Evolutionary conservation across 1,139 yeast genomes (phyloP).

Genomic region (Pichia terricola): DNA sequence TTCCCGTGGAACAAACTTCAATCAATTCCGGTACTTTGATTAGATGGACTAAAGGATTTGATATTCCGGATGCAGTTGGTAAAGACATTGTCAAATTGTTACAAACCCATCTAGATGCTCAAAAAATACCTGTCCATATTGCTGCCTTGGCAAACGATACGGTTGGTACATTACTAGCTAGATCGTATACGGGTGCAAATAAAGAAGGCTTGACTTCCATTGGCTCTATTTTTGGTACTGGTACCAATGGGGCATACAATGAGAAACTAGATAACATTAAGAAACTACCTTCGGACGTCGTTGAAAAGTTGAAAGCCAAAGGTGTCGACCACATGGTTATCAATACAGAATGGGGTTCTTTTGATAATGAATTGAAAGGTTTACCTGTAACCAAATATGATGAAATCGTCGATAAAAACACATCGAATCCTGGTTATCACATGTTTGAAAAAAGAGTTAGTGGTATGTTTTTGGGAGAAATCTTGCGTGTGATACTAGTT

Average conservation of each 20-base stretch:
- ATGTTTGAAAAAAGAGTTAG: conserved; percentile 88
- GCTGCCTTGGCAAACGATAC: conserved; percentile 93
- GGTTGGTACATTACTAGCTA: conserved; percentile 81
- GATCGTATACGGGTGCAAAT: conserved; percentile 69
- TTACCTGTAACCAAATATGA: conserved; percentile 76
- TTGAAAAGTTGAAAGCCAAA: conserved; percentile 32
- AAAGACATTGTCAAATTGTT: conserved; percentile 67
- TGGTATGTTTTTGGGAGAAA: conserved; percentile 92
- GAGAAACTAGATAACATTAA: conserved; percentile 64
- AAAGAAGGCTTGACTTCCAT: conserved; percentile 60
- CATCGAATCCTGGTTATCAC: conserved; percentile 82
- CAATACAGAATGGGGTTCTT: conserved; percentile 97
- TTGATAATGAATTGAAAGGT: conserved; percentile 65
- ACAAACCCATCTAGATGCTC: conserved; percentile 56
- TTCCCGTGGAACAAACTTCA: conserved; percentile 82
- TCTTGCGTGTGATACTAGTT: conserved; percentile 60
- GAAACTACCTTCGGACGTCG: conserved; percentile 43
- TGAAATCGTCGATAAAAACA: conserved; percentile 48
- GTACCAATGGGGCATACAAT: conserved; percentile 90
- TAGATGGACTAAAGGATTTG: conserved; percentile 94
- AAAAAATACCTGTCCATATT: conserved; percentile 56
- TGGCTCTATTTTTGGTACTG: conserved; percentile 92
- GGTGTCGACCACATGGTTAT: conserved; percentile 70
- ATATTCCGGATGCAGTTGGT: conserved; percentile 75
- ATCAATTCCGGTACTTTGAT: conserved; percentile 68